A percentile compares a stretch with the other conserved stretches of the same genome.
Conservation (phyloP, 306 rosid species). For the Cucumis sativus region Cucumber_9930_V3 NC_026657.2:3036001-3036500, state of each 20-base stretch:
- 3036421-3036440: constrained; percentile 52
- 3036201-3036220: constrained; percentile 47
- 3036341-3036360: constrained; percentile 76
- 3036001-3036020: constrained; percentile 65
- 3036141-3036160: constrained; percentile 87
- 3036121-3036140: constrained; percentile 78
- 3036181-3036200: constrained; percentile 66
- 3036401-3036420: constrained; percentile 46
- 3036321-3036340: constrained; percentile 94
- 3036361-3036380: constrained; percentile 90
- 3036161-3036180: constrained; percentile 82
- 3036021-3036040: constrained; percentile 92
- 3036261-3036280: constrained; percentile 75
- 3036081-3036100: constrained; percentile 85
- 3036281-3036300: constrained; percentile 58
- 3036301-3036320: constrained; percentile 66
- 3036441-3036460: constrained; percentile 63
- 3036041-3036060: constrained; percentile 72
- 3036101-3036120: constrained; percentile 92
- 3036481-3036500: constrained; percentile 60
- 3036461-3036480: constrained; percentile 75
- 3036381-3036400: constrained; percentile 76
- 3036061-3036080: constrained; percentile 70
- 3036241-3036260: constrained; percentile 25
- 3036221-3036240: constrained; percentile 26